These are phyloP conservation scores for Chaetoscypha palmicola DNA, from an alignment of 2,329 filamentous ascomycete species.

Conservation along the genomic window DNA sequence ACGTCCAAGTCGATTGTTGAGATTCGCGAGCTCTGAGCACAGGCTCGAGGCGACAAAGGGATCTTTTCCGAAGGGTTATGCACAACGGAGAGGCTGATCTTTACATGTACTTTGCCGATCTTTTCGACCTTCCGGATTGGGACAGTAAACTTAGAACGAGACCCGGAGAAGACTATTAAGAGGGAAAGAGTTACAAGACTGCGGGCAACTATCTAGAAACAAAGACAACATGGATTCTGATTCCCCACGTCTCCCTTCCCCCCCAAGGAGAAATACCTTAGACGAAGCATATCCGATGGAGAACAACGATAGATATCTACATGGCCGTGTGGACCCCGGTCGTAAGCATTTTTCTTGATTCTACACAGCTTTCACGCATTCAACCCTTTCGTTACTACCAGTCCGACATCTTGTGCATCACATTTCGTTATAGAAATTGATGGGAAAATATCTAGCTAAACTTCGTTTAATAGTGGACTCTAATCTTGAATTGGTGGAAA, in stretches of 20 bases:
- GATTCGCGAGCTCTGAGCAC: conserved; percentile 6
- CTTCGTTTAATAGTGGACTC: conserved; percentile 8
- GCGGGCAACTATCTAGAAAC: conserved; percentile 1
- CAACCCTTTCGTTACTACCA: background rate
- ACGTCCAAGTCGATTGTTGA: background rate
- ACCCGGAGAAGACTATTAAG: background rate
- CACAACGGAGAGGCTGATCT: conserved; percentile 3
- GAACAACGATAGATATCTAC: conserved; percentile 17
- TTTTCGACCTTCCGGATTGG: conserved; percentile 2
- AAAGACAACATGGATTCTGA: conserved; percentile 5
- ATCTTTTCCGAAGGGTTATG: conserved; percentile 1
- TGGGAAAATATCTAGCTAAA: too few relatives aligned
- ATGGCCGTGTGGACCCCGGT: conserved; percentile 15
- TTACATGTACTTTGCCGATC: conserved; percentile 1
- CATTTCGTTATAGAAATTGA: too few relatives aligned
- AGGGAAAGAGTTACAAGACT: background rate
- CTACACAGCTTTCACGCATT: too few relatives aligned
- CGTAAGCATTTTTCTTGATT: background rate
- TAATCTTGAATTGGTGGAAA: conserved; percentile 13
- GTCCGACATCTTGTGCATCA: conserved; percentile 6
- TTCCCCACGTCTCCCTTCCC: background rate
- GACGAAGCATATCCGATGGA: conserved; percentile 15
- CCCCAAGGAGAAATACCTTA: background rate
- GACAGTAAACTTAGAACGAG: conserved; percentile 2
- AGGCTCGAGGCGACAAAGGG: background rate